Evolutionary conservation across 2,329 filamentous ascomycete species (phyloP).

Genomic region (Aspergillus sp.): DNA sequence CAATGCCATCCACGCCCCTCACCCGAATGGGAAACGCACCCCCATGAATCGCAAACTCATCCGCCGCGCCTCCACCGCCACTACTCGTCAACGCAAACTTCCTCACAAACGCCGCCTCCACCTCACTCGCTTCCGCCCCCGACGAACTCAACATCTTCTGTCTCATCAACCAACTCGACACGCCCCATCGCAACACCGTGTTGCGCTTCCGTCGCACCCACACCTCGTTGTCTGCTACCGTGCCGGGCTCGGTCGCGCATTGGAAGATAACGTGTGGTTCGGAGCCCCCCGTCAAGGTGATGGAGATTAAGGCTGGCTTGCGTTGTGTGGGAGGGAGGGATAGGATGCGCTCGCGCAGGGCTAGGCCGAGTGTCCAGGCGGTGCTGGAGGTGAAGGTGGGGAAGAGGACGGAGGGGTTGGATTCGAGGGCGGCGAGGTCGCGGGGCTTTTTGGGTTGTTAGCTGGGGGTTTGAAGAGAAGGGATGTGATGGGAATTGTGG

Average conservation of each 20-base stretch:
- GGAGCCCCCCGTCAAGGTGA: conserved; percentile 35
- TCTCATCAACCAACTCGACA: conserved; percentile 70
- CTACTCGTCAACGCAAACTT: conserved; percentile 64
- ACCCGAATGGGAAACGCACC: conserved; percentile 75
- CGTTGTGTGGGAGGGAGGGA: conserved; percentile 33
- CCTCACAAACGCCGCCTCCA: conserved; percentile 65
- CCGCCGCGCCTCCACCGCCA: conserved; percentile 49
- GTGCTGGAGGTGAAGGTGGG: conserved; percentile 41
- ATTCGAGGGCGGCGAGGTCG: conserved; percentile 34
- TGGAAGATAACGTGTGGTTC: conserved; percentile 68
- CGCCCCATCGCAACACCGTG: conserved; percentile 70
- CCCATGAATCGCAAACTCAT: conserved; percentile 74
- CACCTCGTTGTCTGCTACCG: conserved; percentile 69
- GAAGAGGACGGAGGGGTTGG: conserved; percentile 34
- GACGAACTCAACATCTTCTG: conserved; percentile 57
- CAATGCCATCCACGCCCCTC: conserved; percentile 71
- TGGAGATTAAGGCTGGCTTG: conserved; percentile 45
- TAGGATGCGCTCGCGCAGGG: conserved; percentile 42
- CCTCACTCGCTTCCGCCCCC: conserved; percentile 41
- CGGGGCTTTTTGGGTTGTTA: conserved; percentile 22
- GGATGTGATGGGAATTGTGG: neutral
- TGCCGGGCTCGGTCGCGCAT: conserved; percentile 65
- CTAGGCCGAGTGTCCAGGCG: conserved; percentile 42
- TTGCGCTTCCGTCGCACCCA: conserved; percentile 73
- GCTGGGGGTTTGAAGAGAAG: conserved; percentile 1